Evolutionary conservation across 2,329 filamentous ascomycete genomes (phyloP), one percentile per base, ranked within the genome.

Genomic region (Trichoderma hamatum): DNA sequence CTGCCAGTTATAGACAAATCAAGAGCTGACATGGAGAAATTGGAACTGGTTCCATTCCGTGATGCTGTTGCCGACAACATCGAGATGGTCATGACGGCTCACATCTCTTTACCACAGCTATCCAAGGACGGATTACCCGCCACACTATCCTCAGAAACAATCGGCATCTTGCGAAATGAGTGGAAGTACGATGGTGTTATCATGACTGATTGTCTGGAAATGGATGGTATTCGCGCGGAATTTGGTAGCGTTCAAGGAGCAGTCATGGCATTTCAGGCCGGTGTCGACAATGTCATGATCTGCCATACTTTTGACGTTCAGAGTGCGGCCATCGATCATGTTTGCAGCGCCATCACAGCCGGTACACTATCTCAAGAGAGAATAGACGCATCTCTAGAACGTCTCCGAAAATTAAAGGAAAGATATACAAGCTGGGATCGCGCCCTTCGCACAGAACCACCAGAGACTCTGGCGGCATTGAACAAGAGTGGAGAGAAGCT

Each of bases 41-140:
- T 70, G 1, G 74, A 76, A 67, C 66, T 76, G 9, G 58, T 76
- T 7, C 74, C 74, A 1, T 76, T 76, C 49, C 64, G 66, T 4
- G 69, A 67, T 1, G 74, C 73, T 0, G 71, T 70, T 2, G 68
- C 43, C 4, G 69, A 74, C 4, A 72, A 68, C 49, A 72, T 76
- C 49, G 74, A 76, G 68, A 75, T 75, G 74, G 66, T 76, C 66
- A 76, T 76, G 74, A 76, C 74, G 14, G 74, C 74, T 43, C 74
- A 76, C 68, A 76, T 75, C 26, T 73, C 74, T 2, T 58, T 76
- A 13, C 74, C 74, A 19, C 69, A 72, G 69, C 36, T 75, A 10
- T 67, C 68, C 1, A 71, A 71, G n/a, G 71, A 71, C 19, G 55
- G 71, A 3, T 55, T 72, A 11, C 74, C 74, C 2, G 70, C 74